These are phyloP conservation scores for Syzygium jambos DNA, from an alignment of 345 rosid genomes.

Conservation along the genomic window DNA sequence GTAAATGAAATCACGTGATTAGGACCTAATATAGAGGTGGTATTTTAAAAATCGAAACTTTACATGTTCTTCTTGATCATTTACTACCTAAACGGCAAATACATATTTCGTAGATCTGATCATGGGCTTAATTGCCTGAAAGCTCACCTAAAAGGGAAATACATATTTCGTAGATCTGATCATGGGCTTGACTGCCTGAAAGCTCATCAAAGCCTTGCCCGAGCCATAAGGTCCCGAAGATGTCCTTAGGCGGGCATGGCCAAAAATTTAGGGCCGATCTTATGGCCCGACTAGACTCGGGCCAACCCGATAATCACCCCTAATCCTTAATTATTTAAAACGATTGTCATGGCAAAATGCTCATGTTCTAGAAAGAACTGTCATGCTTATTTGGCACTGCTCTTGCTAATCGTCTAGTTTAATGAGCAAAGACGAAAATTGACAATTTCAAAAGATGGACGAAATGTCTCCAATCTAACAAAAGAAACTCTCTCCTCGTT, in stretches of 20 bases:
- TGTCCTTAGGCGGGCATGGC: not conserved
- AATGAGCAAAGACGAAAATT: too few relatives aligned
- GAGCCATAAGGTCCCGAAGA: not conserved
- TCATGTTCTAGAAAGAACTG: not conserved
- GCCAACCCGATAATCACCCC: not conserved
- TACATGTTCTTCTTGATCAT: not conserved
- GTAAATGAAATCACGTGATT: not conserved
- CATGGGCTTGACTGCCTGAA: fast-evolving
- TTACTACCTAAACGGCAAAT: fast-evolving
- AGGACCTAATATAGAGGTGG: not conserved
- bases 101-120: not conserved
- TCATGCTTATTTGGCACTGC: not conserved
- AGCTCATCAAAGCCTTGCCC: too few relatives aligned
- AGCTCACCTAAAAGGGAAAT: not conserved
- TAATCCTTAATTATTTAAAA: not conserved
- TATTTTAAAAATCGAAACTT: not conserved
- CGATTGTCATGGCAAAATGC: not conserved
- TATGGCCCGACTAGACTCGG: not conserved
- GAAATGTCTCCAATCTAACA: not conserved
- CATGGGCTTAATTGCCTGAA: fast-evolving
- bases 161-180: not conserved
- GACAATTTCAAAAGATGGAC: too few relatives aligned
- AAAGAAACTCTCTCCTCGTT: not conserved
- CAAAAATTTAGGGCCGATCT: not conserved
- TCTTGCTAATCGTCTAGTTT: too few relatives aligned